phyloP scores from a whole-genome alignment of 164 flowering plant species.

The Cinnamomum chago region DNA sequence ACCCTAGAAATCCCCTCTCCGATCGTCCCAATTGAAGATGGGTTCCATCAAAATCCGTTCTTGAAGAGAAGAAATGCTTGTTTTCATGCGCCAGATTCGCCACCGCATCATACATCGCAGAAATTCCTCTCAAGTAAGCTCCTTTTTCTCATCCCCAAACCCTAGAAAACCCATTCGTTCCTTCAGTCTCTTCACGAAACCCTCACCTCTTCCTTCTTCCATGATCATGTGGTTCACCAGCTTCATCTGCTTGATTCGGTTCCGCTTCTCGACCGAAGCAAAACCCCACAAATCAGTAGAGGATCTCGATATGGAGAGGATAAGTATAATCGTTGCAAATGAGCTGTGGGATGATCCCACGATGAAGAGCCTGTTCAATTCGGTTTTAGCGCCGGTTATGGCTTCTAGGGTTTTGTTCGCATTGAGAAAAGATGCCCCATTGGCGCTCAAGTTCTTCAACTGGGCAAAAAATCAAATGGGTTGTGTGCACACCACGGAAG shows the following conservation, averaged over 20 bases:
- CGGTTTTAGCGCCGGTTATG: slow-evolving; percentile 48
- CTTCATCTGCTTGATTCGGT: slow-evolving; percentile 28
- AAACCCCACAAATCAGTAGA: slow-evolving; percentile 10
- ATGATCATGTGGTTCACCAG: slow-evolving; percentile 30
- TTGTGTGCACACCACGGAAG: slow-evolving; percentile 47
- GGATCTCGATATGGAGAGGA: slow-evolving; percentile 25
- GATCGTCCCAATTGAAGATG: slow-evolving; percentile 8
- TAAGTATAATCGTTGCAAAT: slow-evolving; percentile 34
- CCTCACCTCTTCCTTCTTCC: slow-evolving; percentile 14
- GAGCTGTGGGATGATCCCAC: slow-evolving; percentile 50
- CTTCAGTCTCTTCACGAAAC: background rate
- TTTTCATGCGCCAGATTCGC: slow-evolving; percentile 34
- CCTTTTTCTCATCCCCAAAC: slow-evolving; percentile 7
- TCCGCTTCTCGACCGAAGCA: slow-evolving; percentile 25
- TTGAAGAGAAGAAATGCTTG: slow-evolving; percentile 28
- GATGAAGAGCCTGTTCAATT: slow-evolving; percentile 34
- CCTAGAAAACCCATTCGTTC: background rate
- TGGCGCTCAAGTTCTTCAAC: slow-evolving; percentile 55
- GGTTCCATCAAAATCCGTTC: slow-evolving; percentile 6
- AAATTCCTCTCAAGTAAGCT: slow-evolving; percentile 23
- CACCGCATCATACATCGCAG: slow-evolving; percentile 18
- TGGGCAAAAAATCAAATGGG: slow-evolving; percentile 46
- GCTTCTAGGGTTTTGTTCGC: slow-evolving; percentile 46
- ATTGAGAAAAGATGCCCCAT: slow-evolving; percentile 39
- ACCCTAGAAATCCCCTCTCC: background rate